Evolutionary conservation across 306 rosid genomes (phyloP), one percentile per base, ranked within the genome.

Genomic region (Inga oerstediana): DNA sequence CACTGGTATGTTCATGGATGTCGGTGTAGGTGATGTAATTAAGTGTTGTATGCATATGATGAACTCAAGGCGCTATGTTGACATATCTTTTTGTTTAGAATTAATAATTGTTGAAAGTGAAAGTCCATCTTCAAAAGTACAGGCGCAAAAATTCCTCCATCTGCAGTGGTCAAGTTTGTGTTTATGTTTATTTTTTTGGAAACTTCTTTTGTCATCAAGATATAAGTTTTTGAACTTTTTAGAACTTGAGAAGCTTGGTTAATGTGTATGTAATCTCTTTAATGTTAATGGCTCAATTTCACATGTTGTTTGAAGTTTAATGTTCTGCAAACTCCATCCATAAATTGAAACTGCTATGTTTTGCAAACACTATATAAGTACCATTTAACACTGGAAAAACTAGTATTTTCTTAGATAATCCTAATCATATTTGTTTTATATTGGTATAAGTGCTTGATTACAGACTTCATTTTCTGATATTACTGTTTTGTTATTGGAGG

Each of bases 1-100:
- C 93, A 24, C 61, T 92, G 96, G 99, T 97, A 94, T 73, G 92
- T 82, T 84, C 72, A 69, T 16, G 22, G 37, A 72, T 43, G 30
- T 74, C 72, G 27, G n/a, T 81, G 52, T 66, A 39, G 30, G 56
- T 41, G 24, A n/a, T 30, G 35, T 79, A 54, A 61, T 48, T 12
- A 11, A 5, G 10, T 77, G 68, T 37, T 54, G 34, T 30, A 10
- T 14, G 3, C 39, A 3, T 76, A 10, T 65, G 35, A 15, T 75
- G 59, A 54, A 59, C 83, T 69, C 76, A 12, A 14, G 39, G 67
- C 32, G 30, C 32, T 54, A 70, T 62, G 71, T 76, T 80, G 54
- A 54, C 74, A 80, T 70, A 24, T 69, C 44, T 61, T 80, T 46
- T 39, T 46, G 66, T 70, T 80, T 71, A 68, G 66, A 30, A 61